These are phyloP conservation scores for Fusarium coicis DNA, from an alignment of 2,329 filamentous ascomycete genomes.

Conservation along the genomic window DNA sequence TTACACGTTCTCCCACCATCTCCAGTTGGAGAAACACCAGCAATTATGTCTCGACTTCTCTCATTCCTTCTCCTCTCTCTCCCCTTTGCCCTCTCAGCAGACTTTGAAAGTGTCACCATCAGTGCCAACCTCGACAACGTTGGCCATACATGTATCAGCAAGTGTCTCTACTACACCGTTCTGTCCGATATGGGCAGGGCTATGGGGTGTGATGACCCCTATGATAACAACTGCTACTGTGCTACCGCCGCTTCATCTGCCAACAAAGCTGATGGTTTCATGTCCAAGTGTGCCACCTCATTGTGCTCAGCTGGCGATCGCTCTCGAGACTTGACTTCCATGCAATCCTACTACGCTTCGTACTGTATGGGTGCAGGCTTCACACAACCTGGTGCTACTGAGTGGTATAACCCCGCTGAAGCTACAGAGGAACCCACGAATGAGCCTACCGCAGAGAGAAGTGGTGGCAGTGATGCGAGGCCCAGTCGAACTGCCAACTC, in stretches of 20 bases:
- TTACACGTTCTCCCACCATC: background rate
- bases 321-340: slow-evolving; percentile 38
- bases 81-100: slow-evolving; percentile 4
- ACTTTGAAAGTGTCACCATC: slow-evolving; percentile 36
- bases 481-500: slow-evolving; percentile 38
- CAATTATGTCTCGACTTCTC: slow-evolving; percentile 22
- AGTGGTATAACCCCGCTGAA: slow-evolving; percentile 41
- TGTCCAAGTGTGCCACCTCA: slow-evolving; percentile 38
- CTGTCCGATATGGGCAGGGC: slow-evolving; percentile 32
- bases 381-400: slow-evolving; percentile 39
- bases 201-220: slow-evolving; percentile 39
- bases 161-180: slow-evolving; percentile 35
- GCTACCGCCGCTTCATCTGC: slow-evolving; percentile 36
- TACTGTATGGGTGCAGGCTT: slow-evolving; percentile 45
- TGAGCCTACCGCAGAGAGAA: slow-evolving; percentile 12
- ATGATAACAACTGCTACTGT: slow-evolving; percentile 44
- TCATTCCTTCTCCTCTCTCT: slow-evolving; percentile 12
- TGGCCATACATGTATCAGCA: slow-evolving; percentile 35
- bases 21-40: background rate
- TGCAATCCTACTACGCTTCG: slow-evolving; percentile 42
- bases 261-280: slow-evolving; percentile 29
- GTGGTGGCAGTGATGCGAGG: slow-evolving; percentile 7
- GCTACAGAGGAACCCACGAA: slow-evolving; percentile 30
- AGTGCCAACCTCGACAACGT: slow-evolving; percentile 7
- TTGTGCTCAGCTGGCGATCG: slow-evolving; percentile 37